Evolutionary conservation across 1,139 yeast genomes (phyloP), one percentile per base, ranked within the genome.

Genomic region (Groenewaldozyma auringiensis): DNA sequence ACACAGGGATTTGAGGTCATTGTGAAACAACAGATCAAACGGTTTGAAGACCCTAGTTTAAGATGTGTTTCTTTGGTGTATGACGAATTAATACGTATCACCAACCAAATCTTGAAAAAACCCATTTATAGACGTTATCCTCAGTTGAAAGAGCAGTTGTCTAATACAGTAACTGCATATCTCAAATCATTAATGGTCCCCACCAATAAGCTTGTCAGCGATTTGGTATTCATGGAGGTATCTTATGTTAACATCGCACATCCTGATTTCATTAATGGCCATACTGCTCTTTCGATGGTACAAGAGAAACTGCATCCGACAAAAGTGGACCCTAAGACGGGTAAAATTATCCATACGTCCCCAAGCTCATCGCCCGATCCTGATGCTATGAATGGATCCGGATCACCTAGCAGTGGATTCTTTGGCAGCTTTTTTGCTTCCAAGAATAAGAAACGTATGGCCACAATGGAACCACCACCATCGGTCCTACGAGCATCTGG

Each of bases 401-500:
- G 60, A 55, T 39, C 51, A 25, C 60, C 57, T 31, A 61, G 59
- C 42, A 78, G 81, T 47, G 94, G 95, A 1, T 92, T 92, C 70
- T 92, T 92, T 64, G 95, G 96, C 47, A 96, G 96, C 1, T 87
- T 92, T 65, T 92, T 92, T 66, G 79, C 95, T 9, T 81, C 94
- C 2, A 88, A 92, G 67, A 88, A 86, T 66, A 89, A 88, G 69
- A 89, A 88, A 75, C 81, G 95, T 64, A 74, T 89, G 56, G 96
- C 94, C 41, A 83, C 92, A 20, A 85, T 92, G 92, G 98, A 92
- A 65, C 87, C 96, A 2, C 98, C 98, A 43, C 98, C 98, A 37
- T 79, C 95, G 29, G 89, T 86, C 14, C 78, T 92, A 63, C 81
- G 88, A 63, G 98, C 98, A 3, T 81, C 94, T 17, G 97, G 98